A percentile compares a stretch with the other conserved stretches of the same genome.
These are phyloP conservation scores for Aureobasidium subglaciale DNA, from an alignment of 2,329 filamentous ascomycete species.

Conservation along the genomic window DNA sequence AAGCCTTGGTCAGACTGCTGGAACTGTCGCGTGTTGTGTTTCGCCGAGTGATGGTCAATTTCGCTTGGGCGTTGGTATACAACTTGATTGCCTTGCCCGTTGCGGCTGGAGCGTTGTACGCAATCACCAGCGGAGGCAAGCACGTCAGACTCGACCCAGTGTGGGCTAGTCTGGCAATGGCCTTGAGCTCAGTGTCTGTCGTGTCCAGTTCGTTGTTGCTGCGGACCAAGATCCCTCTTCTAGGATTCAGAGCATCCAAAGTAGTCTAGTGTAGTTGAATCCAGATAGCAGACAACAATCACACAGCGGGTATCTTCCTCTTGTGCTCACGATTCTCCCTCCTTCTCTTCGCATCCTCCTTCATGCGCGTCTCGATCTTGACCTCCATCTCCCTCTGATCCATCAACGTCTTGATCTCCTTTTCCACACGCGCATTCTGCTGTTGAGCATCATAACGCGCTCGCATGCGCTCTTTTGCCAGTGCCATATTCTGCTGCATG, in stretches of 20 bases:
- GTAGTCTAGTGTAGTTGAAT: not conserved
- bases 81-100: conserved; percentile 72
- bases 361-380: conserved; percentile 37
- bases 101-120: conserved; percentile 72
- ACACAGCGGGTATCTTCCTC: conserved; percentile 15
- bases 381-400: conserved; percentile 40
- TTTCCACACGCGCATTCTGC: conserved; percentile 36
- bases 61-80: conserved; percentile 76
- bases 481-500: conserved; percentile 24
- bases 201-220: conserved; percentile 73
- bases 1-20: conserved; percentile 64
- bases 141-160: conserved; percentile 66
- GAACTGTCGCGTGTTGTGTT: conserved; percentile 67
- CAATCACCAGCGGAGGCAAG: conserved; percentile 38
- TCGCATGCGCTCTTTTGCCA: conserved; percentile 27
- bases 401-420: conserved; percentile 36
- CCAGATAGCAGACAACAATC: not conserved
- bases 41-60: conserved; percentile 73
- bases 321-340: conserved; percentile 29
- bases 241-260: conserved; percentile 34
- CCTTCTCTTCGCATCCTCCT: conserved; percentile 32
- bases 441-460: conserved; percentile 33
- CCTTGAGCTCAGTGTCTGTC: conserved; percentile 82
- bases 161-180: conserved; percentile 91
- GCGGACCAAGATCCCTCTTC: conserved; percentile 41